Evolutionary conservation across 306 rosid genomes (phyloP).

Genomic region (Dalbergia cochinchinensis): DNA sequence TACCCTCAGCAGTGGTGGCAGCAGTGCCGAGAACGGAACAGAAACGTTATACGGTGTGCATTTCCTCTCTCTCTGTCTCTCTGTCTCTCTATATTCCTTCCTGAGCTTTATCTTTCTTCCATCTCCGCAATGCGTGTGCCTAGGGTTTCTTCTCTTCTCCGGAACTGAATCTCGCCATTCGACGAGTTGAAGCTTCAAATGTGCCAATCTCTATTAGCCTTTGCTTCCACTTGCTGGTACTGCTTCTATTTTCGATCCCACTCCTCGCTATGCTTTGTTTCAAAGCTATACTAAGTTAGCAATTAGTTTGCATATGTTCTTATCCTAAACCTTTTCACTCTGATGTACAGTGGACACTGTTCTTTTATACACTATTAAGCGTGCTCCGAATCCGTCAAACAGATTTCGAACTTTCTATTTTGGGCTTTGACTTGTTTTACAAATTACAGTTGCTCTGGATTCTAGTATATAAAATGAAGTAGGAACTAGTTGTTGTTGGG

Average conservation of each 20-base stretch:
- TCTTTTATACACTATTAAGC: not conserved
- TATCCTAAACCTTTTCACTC: not conserved
- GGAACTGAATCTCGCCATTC: not conserved
- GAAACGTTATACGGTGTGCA: conserved; percentile 11
- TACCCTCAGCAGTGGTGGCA: not conserved
- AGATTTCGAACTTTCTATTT: conserved; percentile 29
- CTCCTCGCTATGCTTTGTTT: conserved; percentile 3
- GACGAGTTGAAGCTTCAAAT: conserved; percentile 17
- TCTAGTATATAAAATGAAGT: conserved; percentile 9
- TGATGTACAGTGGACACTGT: conserved; percentile 17
- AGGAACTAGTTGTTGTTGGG: not conserved
- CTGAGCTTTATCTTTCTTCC: conserved; percentile 4
- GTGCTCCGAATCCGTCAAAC: not conserved
- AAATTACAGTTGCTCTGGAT: conserved; percentile 18
- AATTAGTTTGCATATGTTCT: not conserved
- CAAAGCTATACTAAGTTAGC: not conserved
- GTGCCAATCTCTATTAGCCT: conserved; percentile 12
- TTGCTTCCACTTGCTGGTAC: conserved; percentile 51
- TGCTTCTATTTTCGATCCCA: conserved; percentile 45
- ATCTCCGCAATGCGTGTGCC: conserved; percentile 17
- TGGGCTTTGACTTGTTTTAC: conserved; percentile 22
- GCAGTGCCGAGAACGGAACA: conserved; percentile 60
- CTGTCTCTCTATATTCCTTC: not conserved
- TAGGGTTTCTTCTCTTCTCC: conserved; percentile 55
- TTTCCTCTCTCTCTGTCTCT: conserved; percentile 29